A percentile compares a stretch with the other conserved stretches of the same genome.
These are phyloP conservation scores for Xylariaceae sp. DNA, from an alignment of 2,329 filamentous ascomycete genomes.

Conservation along the genomic window DNA sequence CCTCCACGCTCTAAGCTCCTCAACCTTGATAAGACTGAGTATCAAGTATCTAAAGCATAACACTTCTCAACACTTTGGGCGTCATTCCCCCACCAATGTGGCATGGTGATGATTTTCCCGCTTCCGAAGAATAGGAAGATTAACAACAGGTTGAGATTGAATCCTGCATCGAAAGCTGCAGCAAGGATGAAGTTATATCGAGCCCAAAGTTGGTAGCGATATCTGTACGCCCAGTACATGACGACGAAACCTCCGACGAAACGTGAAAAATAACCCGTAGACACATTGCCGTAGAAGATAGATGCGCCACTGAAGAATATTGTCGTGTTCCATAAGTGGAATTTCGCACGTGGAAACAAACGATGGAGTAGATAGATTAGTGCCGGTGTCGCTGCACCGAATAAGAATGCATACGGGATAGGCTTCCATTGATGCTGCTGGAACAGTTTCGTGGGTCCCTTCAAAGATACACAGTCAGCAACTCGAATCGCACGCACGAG, in stretches of 20 bases:
- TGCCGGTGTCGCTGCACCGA: constrained; percentile 43
- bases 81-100: constrained; percentile 63
- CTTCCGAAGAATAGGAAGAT: constrained; percentile 58
- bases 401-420: constrained; percentile 51
- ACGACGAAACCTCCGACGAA: constrained; percentile 59
- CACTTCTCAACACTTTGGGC: constrained; percentile 52
- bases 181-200: constrained; percentile 59
- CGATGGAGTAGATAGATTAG: constrained; percentile 49
- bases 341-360: constrained; percentile 49
- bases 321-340: constrained; percentile 56
- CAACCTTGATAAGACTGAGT: not conserved
- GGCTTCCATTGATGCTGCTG: constrained; percentile 42
- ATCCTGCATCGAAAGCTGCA: constrained; percentile 59
- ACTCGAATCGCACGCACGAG: not conserved
- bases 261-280: constrained; percentile 53
- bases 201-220: constrained; percentile 54
- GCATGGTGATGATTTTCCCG: constrained; percentile 54
- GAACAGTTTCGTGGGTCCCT: constrained; percentile 48
- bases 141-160: constrained; percentile 58
- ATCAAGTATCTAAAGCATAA: constrained; percentile 43
- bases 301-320: constrained; percentile 57
- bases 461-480: not conserved
- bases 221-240: constrained; percentile 56
- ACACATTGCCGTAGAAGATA: constrained; percentile 58
- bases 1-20: not conserved